Evolutionary conservation across 2,329 filamentous ascomycete genomes (phyloP).

Genomic region (Penicillium verrucosum): DNA sequence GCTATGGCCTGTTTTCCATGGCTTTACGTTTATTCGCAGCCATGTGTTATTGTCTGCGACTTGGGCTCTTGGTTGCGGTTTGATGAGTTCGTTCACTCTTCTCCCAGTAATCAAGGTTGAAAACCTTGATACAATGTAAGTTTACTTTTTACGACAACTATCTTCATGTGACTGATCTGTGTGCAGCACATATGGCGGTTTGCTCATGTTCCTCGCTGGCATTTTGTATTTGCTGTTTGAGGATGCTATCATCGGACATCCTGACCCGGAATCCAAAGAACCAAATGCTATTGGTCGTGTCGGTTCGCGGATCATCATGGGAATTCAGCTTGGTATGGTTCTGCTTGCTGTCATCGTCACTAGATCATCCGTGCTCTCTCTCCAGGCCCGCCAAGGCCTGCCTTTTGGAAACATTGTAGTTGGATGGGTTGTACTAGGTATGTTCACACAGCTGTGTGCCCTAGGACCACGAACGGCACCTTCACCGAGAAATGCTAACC

Average conservation of each 20-base stretch:
- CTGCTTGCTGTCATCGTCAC: slow-evolving; percentile 81
- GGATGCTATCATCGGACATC: slow-evolving; percentile 54
- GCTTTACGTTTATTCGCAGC: slow-evolving; percentile 65
- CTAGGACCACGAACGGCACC: background rate
- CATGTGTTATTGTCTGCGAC: slow-evolving; percentile 63
- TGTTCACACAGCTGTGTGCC: slow-evolving; percentile 25
- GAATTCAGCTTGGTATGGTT: slow-evolving; percentile 66
- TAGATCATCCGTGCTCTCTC: slow-evolving; percentile 74
- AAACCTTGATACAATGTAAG: slow-evolving; percentile 68
- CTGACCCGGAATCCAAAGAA: slow-evolving; percentile 24
- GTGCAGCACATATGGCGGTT: slow-evolving; percentile 67
- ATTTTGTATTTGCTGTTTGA: slow-evolving; percentile 78
- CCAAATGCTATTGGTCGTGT: slow-evolving; percentile 22
- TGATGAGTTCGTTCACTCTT: slow-evolving; percentile 89
- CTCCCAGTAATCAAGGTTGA: slow-evolving; percentile 85
- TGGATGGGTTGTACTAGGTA: slow-evolving; percentile 76
- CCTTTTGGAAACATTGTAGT: slow-evolving; percentile 84
- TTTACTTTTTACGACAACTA: slow-evolving; percentile 26
- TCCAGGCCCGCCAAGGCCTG: slow-evolving; percentile 81
- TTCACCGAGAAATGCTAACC: slow-evolving; percentile 7
- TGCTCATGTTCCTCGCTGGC: slow-evolving; percentile 73
- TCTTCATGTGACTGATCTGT: slow-evolving; percentile 3
- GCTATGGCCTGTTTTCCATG: slow-evolving; percentile 75
- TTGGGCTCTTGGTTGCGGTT: slow-evolving; percentile 73
- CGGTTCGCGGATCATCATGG: slow-evolving; percentile 45